These are phyloP conservation scores for Fraxinus xanthoxyloides DNA, from an alignment of 305 asterid genomes.

Conservation along the genomic window DNA sequence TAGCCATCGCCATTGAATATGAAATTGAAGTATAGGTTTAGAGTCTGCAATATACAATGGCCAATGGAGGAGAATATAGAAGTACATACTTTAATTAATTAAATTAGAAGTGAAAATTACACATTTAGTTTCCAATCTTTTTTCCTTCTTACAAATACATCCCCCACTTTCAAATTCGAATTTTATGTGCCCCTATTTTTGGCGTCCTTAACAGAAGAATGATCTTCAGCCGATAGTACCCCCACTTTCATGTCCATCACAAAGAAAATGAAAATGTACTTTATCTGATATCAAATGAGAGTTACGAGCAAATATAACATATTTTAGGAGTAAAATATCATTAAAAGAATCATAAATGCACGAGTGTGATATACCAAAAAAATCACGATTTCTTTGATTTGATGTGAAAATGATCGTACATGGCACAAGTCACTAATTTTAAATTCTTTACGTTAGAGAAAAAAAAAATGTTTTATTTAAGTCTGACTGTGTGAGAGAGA, in stretches of 20 bases:
- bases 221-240: background rate
- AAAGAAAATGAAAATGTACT: background rate
- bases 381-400: background rate
- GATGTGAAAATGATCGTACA: background rate
- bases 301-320: background rate
- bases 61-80: background rate
- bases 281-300: background rate
- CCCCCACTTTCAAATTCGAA: background rate
- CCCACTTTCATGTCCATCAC: background rate
- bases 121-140: background rate
- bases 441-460: background rate
- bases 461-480: background rate
- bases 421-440: background rate
- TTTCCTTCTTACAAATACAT: background rate
- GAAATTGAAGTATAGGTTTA: background rate
- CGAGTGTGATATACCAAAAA: background rate
- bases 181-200: background rate
- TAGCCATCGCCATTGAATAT: conserved; percentile 34
- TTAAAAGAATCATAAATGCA: background rate
- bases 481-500: background rate
- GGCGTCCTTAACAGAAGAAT: background rate
- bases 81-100: background rate
- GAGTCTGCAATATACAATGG: background rate
- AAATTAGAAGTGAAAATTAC: background rate
- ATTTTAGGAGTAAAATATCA: background rate